Percentiles rank a stretch among this genome's conserved stretches.
Evolutionary conservation across 2,329 filamentous ascomycete species (phyloP).

Genomic region (Aspergillus ibericus): DNA sequence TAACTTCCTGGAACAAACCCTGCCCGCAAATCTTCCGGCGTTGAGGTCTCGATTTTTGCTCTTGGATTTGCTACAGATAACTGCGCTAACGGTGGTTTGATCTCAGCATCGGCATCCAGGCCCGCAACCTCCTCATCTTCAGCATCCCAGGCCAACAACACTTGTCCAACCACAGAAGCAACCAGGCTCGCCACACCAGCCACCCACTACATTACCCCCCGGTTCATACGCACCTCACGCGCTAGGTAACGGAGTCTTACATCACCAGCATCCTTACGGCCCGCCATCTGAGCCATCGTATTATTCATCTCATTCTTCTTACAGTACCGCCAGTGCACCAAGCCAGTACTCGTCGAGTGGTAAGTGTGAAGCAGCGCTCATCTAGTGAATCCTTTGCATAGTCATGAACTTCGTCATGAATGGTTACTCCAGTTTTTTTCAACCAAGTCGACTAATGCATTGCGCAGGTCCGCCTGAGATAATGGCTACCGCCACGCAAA

Average conservation of each 20-base stretch:
- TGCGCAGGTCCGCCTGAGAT: constrained; percentile 69
- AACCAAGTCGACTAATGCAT: constrained; percentile 55
- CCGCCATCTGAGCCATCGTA: constrained; percentile 68
- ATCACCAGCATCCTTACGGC: constrained; percentile 64
- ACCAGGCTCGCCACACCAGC: constrained; percentile 65
- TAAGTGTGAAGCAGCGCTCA: constrained; percentile 49
- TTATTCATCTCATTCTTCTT: constrained; percentile 78
- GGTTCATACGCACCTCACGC: constrained; percentile 33
- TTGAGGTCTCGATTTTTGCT: too few relatives aligned
- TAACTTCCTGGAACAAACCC: too few relatives aligned
- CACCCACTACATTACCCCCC: constrained; percentile 39
- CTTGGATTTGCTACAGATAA: not conserved
- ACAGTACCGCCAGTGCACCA: constrained; percentile 77
- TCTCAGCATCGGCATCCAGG: constrained; percentile 25
- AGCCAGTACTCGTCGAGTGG: constrained; percentile 86
- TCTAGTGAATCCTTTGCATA: not conserved
- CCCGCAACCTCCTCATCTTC: constrained; percentile 32
- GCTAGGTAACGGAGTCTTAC: constrained; percentile 45
- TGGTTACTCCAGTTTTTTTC: constrained; percentile 41
- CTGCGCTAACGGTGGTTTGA: not conserved
- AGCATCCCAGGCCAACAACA: constrained; percentile 30
- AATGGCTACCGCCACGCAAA: constrained; percentile 65
- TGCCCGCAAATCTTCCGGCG: not conserved
- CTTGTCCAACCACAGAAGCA: constrained; percentile 33
- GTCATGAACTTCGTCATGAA: constrained; percentile 50